Conservation (phyloP, 768 basidiomycete species). For the Strobilomyces echinocephalus region DNA sequence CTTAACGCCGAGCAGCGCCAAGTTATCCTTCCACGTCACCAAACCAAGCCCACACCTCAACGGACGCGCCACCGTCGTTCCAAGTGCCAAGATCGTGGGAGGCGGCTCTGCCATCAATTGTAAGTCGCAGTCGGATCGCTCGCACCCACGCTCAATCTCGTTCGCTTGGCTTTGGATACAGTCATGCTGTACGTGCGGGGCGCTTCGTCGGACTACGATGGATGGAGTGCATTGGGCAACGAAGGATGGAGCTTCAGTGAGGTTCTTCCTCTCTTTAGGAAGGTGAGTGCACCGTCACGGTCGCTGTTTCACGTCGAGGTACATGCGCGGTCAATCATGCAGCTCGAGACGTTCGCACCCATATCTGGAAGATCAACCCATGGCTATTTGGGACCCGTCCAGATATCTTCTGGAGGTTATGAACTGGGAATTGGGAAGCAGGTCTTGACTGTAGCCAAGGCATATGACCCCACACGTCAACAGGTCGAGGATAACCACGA, state of each 20-base stretch:
- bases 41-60: no score
- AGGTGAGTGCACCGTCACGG: slow-evolving; percentile 34
- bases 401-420: slow-evolving; percentile 13
- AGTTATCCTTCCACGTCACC: no score
- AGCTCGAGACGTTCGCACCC: slow-evolving; percentile 36
- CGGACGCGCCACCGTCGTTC: no score
- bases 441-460: slow-evolving; percentile 41
- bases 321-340: slow-evolving; percentile 39
- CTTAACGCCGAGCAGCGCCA: no score
- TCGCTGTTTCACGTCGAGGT: neutral
- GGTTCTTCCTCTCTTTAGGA: slow-evolving; percentile 53
- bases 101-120: no score
- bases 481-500: slow-evolving; percentile 45
- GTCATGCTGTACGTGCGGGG: slow-evolving; percentile 54
- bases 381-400: slow-evolving; percentile 33
- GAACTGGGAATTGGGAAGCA: slow-evolving; percentile 30
- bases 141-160: no score
- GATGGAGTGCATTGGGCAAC: slow-evolving; percentile 49
- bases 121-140: no score
- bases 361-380: slow-evolving; percentile 31
- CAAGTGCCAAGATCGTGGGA: no score
- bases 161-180: neutral
- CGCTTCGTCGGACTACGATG: slow-evolving; percentile 59
- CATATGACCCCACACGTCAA: slow-evolving; percentile 46
- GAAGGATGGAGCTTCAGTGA: slow-evolving; percentile 57